These are phyloP conservation scores for Aegilops longissima DNA, from an alignment of 176 grass and related monocot species.

Conservation along the genomic window DNA sequence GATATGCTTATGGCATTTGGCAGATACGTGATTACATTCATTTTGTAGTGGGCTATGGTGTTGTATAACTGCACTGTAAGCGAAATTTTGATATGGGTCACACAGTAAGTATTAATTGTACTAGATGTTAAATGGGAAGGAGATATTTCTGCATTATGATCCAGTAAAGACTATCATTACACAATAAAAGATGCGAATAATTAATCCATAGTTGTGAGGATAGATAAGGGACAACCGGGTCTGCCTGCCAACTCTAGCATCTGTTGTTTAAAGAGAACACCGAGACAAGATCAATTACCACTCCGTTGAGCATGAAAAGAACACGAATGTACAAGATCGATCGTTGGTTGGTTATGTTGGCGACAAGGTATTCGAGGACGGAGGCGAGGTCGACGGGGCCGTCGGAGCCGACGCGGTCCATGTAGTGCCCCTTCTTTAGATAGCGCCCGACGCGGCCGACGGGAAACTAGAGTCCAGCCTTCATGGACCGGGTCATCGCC, in stretches of 20 bases:
- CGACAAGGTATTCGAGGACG: slow-evolving; percentile 38
- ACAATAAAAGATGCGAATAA: too few relatives aligned
- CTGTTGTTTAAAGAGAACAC: neutral
- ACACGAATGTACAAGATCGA: neutral
- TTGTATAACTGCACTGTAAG: neutral
- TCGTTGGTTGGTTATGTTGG: neutral
- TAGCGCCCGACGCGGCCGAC: too few relatives aligned
- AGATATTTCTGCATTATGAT: too few relatives aligned
- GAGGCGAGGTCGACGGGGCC: slow-evolving; percentile 27
- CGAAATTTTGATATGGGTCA: too few relatives aligned
- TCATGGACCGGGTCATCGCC: too few relatives aligned
- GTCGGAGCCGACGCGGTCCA: slow-evolving; percentile 34
- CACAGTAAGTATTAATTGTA: too few relatives aligned
- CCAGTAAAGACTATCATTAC: too few relatives aligned
- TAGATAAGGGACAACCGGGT: too few relatives aligned
- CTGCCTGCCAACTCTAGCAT: slow-evolving; percentile 19
- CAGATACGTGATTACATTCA: neutral
- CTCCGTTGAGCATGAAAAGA: neutral
- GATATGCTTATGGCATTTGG: neutral
- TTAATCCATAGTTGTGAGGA: too few relatives aligned
- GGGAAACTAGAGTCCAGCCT: too few relatives aligned
- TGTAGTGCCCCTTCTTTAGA: too few relatives aligned
- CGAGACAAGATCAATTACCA: neutral
- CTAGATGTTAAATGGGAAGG: too few relatives aligned
- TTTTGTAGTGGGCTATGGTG: neutral